Evolutionary conservation across 1,284 basidiomycete species (phyloP), one percentile per base, ranked within the genome.

Genomic region (Hemileia vastatrix): DNA sequence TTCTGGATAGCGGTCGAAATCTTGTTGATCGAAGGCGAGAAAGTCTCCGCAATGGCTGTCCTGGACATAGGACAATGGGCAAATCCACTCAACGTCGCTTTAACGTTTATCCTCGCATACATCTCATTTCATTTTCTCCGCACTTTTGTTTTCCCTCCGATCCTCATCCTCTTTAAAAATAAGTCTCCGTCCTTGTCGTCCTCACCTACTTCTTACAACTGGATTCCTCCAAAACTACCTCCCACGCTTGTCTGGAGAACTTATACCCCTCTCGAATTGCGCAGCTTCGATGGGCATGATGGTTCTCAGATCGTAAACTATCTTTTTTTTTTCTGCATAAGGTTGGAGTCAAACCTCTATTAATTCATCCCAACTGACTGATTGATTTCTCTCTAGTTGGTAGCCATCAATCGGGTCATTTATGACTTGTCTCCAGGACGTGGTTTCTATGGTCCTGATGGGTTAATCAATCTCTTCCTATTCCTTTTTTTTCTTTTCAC

Each of bases 201-300:
- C 6, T 66, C 66, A 19, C 21, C 53, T 15, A 50, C 55, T 8
- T 82, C 83, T 2, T 92, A 93, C 79, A 86, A 88, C 70, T 91
- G 88, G 89, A 83, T 88, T 79, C 87, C 90, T 1, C 83, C 83
- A 67, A 74, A 81, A 1, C 89, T 92, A 71, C 85, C 87, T 1
- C 83, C 86, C 1, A 86, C 86, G 0, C 80, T 88, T 18, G 77
- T 89, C 21, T 89, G 83, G 77, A 81, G 83, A 73, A 83, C 82
- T 1, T 93, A 84, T 73, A 91, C 86, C 0, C 84, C 88, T 0
- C 83, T 82, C 72, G 85, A 87, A 1, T 79, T 93, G 13, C 77
- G 77, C 45, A 81, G 81, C 2, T 89, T 84, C 74, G 80, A 84
- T 70, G 90, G 90, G 3, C 19, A 19, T 1, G 24, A 62, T 62